These are phyloP conservation scores for Hordeum pubiflorum DNA, from an alignment of 202 grass and related monocot species.

Conservation along the genomic window DNA sequence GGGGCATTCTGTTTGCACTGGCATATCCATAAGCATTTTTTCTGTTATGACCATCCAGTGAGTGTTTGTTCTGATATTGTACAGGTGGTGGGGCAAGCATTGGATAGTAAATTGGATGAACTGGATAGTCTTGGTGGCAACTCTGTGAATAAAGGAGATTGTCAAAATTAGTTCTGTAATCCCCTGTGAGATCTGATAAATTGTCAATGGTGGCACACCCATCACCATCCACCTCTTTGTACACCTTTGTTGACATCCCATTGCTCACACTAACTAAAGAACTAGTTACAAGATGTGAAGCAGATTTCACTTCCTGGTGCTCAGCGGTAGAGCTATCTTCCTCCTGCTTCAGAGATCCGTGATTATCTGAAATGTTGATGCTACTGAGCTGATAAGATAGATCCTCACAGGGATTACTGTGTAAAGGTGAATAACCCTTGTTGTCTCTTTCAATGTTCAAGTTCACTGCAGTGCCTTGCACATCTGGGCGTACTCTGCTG, in stretches of 20 bases:
- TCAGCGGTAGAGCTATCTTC: conserved; percentile 13
- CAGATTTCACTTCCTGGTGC: conserved; percentile 17
- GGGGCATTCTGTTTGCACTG: conserved; percentile 30
- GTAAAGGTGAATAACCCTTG: conserved; percentile 2
- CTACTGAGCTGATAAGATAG: conserved; percentile 38
- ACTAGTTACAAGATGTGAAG: conserved; percentile 26
- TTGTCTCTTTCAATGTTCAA: conserved; percentile 30
- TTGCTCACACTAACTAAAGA: conserved; percentile 20
- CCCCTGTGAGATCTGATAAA: conserved; percentile 59
- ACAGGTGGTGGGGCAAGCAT: conserved; percentile 5
- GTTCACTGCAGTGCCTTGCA: conserved; percentile 29
- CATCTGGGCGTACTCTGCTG: conserved; percentile 54
- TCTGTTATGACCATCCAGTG: conserved; percentile 34
- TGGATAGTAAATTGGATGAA: conserved; percentile 20
- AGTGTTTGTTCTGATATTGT: conserved; percentile 35
- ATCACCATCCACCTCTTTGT: conserved; percentile 24
- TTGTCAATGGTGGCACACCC: conserved; percentile 22
- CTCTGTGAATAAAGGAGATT: conserved; percentile 50
- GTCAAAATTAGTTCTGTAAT: conserved; percentile 31
- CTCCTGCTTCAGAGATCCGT: conserved; percentile 26
- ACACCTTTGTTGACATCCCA: neutral
- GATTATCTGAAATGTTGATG: conserved; percentile 40
- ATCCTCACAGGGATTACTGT: conserved; percentile 15
- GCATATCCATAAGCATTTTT: conserved; percentile 39
- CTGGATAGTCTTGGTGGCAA: conserved; percentile 28